Evolutionary conservation across 2,329 filamentous ascomycete genomes (phyloP), one percentile per base, ranked within the genome.

Genomic region (Zymoseptoria crescenta): DNA sequence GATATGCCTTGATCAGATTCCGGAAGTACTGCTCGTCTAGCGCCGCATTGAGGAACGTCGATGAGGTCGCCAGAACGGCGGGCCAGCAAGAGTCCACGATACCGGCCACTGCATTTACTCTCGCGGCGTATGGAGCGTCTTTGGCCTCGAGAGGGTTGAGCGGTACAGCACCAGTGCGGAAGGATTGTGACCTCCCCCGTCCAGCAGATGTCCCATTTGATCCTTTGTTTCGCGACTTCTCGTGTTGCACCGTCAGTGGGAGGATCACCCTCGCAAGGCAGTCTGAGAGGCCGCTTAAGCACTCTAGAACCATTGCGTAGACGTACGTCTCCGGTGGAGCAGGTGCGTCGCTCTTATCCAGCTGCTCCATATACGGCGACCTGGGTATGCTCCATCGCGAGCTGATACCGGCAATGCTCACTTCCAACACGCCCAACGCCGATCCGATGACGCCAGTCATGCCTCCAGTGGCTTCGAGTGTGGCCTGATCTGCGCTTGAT

Each of bases 61-160:
- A 99, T 68, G 91, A 96, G 1, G 91, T 94, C 1, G 94, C 93
- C 54, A 99, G 82, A 48, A 97, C 87, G 10, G 94, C 94, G 52
- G 94, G 94, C 94, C 94, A 99, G 72, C 93, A 97, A 65, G 89
- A 83, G 3, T 95, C 90, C 24, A 99, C 88, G 57, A 99, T 87
- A 8, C 82, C 82, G 10, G 91, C 90, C 67, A 90, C 93, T 1
- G 85, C 84, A 68, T 86, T 84, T 58, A 97, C 85, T 54, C 91
- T 87, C 1, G 79, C 72, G 56, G 86, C 81, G 8, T 91, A 79
- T 0, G 88, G 82, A 69, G 95, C 89, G 48, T 88, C 84, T 61
- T 87, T 83, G 7, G 96, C 74, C 1, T 81, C 80, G 2, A 99
- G 77, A 1, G 94, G 94, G 71, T 99, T 99, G 19, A 93, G 76